Evolutionary conservation across 2,329 filamentous ascomycete genomes (phyloP), one percentile per base, ranked within the genome.

Genomic region (Didymella exigua): DNA sequence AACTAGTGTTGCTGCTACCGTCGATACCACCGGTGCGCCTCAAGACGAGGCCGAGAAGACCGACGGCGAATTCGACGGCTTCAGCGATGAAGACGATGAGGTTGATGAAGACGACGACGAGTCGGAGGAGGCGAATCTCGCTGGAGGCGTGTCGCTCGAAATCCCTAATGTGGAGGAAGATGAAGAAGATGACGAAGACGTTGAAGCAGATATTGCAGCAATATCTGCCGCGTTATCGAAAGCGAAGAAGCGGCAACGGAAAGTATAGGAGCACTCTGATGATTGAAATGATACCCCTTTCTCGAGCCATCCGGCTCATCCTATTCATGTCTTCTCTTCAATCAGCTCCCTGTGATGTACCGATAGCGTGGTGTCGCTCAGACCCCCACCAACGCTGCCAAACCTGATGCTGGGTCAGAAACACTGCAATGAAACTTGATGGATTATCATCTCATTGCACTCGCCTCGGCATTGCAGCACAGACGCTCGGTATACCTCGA

Each of bases 171-270:
- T 61, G 5, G 60, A 54, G 5, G 65, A 58, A 1, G 60, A 48
- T 5, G 69, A 63, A 14, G 62, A 71, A 38, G 68, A 70, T 19
- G 70, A 72, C n/a, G 67, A 66, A 27, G 66, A 58, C 2, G 66
- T 75, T 1, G 68, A 74, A 36, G 62, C 67, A 34, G 71, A 75
- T 27, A 59, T 75, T 24, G 65, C 66, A 24, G 67, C 68, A 26
- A 74, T 75, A 68, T 74, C 72, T 14, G 62, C 66, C 21, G 72
- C 67, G 5, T 44, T 75, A 13, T 57, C 63, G 1, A 71, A 68
- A 36, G 72, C 71, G 33, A 73, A 72, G 51, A 74, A 72, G 48
- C 63, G 67, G 52, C 64, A 69, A 62, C 60, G 63, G 55, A 68
- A 58, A 36, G 42, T 51, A 8, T 67, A 36, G 57, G 31, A 45